These are phyloP conservation scores for Hibiscus trionum DNA, from an alignment of 345 rosid genomes.

Conservation along the genomic window DNA sequence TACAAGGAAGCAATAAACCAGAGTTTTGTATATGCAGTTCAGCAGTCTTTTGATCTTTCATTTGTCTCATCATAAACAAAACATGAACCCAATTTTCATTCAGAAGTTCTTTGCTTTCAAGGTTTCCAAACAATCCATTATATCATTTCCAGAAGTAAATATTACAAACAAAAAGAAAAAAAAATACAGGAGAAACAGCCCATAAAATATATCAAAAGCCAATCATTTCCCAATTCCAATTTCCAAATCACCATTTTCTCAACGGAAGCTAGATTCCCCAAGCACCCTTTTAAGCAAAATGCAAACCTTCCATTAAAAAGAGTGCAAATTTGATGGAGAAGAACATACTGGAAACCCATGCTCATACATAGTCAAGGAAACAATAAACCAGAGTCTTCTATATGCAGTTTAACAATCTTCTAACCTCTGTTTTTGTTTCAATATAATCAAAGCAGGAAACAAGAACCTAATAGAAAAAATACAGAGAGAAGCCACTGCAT, in stretches of 20 bases:
- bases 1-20: not conserved
- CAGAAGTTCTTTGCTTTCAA: not conserved
- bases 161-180: not conserved
- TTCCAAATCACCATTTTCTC: not conserved
- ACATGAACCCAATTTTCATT: not conserved
- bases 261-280: too few relatives aligned
- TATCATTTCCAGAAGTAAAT: not conserved
- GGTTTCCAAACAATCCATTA: not conserved
- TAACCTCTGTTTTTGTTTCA: not conserved
- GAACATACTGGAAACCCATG: constrained; percentile 72
- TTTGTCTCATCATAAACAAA: not conserved
- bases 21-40: not conserved
- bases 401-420: not conserved
- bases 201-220: too few relatives aligned
- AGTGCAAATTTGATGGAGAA: not conserved
- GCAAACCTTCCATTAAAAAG: not conserved
- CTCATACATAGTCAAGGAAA: constrained; percentile 30
- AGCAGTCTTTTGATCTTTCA: not conserved
- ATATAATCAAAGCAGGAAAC: not conserved
- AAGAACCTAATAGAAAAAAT: not conserved
- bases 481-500: too few relatives aligned
- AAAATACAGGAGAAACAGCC: not conserved
- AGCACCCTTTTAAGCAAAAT: not conserved
- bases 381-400: not conserved
- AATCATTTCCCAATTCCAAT: not conserved